Percentiles rank a stretch among this genome's conserved stretches.
Evolutionary conservation across 2,329 filamentous ascomycete species (phyloP).

Genomic region (Cladophialophora psammophila): DNA sequence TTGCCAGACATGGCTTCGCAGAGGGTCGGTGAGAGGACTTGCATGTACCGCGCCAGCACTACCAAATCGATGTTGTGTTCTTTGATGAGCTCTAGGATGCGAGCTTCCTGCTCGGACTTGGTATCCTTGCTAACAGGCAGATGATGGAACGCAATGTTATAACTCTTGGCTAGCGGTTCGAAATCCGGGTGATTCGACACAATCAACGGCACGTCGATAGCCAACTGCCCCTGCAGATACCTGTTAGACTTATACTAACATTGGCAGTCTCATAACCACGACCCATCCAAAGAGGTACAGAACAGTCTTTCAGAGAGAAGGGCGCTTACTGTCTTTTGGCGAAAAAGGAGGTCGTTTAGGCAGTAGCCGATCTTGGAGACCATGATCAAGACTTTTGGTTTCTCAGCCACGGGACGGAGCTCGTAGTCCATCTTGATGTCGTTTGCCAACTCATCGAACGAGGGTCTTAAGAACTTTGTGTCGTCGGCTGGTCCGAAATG

Average conservation of each 20-base stretch:
- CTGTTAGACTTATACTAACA: background rate
- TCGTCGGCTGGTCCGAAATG: constrained; percentile 72
- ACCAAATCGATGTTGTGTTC: constrained; percentile 77
- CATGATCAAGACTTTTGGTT: constrained; percentile 83
- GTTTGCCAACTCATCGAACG: constrained; percentile 67
- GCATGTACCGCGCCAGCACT: constrained; percentile 86
- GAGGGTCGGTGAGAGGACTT: constrained; percentile 76
- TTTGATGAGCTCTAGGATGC: constrained; percentile 73
- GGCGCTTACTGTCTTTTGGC: constrained; percentile 64
- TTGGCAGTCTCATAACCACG: background rate
- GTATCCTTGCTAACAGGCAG: constrained; percentile 81
- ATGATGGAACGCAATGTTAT: constrained; percentile 81
- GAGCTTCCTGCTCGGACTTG: constrained; percentile 74
- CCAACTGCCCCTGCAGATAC: constrained; percentile 64
- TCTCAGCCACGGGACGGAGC: constrained; percentile 71
- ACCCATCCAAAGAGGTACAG: background rate
- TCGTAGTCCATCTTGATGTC: constrained; percentile 75
- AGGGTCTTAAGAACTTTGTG: constrained; percentile 56
- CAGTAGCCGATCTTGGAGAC: constrained; percentile 89
- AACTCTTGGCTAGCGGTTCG: constrained; percentile 70
- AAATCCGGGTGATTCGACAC: constrained; percentile 85
- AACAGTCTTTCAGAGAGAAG: background rate
- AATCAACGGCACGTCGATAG: constrained; percentile 77
- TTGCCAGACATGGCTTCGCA: constrained; percentile 81
- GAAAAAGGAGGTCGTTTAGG: constrained; percentile 83